Conservation (phyloP, 495 filamentous ascomycete species). For the Aspergillus avenaceus region DNA sequence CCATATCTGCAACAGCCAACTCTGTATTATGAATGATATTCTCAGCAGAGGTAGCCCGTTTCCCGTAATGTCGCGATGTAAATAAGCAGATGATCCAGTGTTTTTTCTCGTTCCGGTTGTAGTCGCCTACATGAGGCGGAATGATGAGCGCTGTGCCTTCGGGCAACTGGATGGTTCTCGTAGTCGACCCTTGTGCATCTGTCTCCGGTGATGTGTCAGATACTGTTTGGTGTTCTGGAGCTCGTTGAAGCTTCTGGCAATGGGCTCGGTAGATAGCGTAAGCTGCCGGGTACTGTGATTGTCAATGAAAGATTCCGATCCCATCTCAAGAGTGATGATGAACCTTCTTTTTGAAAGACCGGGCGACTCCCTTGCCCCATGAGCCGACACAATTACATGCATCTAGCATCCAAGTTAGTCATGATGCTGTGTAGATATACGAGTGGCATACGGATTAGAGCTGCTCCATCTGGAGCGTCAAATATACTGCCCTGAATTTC, state of each 20-base stretch:
- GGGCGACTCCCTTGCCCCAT: conserved; percentile 44
- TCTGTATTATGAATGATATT: conserved; percentile 35
- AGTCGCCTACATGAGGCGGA: conserved; percentile 30
- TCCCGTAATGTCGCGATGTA: conserved; percentile 34
- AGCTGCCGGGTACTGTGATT: conserved; percentile 38
- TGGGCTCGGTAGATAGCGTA: conserved; percentile 30
- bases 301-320: not conserved
- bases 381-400: conserved; percentile 42
- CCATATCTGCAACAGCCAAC: conserved; percentile 37
- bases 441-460: conserved; percentile 38
- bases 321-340: not conserved
- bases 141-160: conserved; percentile 45
- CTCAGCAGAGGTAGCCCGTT: conserved; percentile 17
- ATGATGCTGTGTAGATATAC: not conserved
- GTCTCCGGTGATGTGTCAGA: not conserved
- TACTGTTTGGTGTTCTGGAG: conserved; percentile 6
- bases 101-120: conserved; percentile 9
- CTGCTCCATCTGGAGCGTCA: conserved; percentile 36
- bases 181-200: not conserved
- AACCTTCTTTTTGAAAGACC: conserved; percentile 30
- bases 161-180: conserved; percentile 11
- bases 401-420: conserved; percentile 21
- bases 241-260: conserved; percentile 18
- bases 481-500: conserved; percentile 42
- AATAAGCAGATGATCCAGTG: conserved; percentile 51